Evolutionary conservation across 352 stramenopile genomes (phyloP), one percentile per base, ranked within the genome.

Genomic region (Globisporangium polare): DNA sequence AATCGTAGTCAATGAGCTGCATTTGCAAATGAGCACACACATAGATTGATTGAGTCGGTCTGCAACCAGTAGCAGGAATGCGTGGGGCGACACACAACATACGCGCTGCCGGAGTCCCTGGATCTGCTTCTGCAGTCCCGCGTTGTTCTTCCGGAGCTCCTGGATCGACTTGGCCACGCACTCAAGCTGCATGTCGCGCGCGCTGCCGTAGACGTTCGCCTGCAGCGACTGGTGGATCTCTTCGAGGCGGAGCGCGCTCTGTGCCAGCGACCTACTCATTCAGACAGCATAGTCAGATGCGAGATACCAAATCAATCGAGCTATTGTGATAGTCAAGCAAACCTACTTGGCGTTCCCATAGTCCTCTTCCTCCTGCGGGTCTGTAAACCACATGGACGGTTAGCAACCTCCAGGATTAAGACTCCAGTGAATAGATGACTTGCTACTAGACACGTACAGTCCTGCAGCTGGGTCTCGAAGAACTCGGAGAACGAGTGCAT

Each of bases 1-100:
- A 86, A 53, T 92, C 80, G 52, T 89, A 86, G 46, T 92, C 80
- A n/a, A 76, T 74, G 35, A 90, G 66, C 79, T 92, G 56, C 8
- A 10, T 46, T 9, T 33, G 29, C 5, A 33, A 4, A 7, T 9
- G 29, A 33, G 18, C 12, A 47, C 7, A 17, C 10, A 24, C 20
- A 27, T n/a, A 17, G 3, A 18, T 10, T 20, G 15, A 60, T 24
- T 20, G 27, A 12, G 29, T 54, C 15, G 24, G 13, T 7, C 26
- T 37, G 5, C 46, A 51, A n/a, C n/a, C n/a, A n/a, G n/a, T n/a
- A n/a, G n/a, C n/a, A n/a, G n/a, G n/a, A n/a, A n/a, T n/a, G n/a
- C n/a, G n/a, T n/a, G n/a, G n/a, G n/a, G n/a, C n/a, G n/a, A n/a
- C 8, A 49, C n/a, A 20, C 17, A n/a, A 57, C 53, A 8, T 8